Conservation (phyloP, 768 basidiomycete species). For the Botryobasidium botryosum region DNA sequence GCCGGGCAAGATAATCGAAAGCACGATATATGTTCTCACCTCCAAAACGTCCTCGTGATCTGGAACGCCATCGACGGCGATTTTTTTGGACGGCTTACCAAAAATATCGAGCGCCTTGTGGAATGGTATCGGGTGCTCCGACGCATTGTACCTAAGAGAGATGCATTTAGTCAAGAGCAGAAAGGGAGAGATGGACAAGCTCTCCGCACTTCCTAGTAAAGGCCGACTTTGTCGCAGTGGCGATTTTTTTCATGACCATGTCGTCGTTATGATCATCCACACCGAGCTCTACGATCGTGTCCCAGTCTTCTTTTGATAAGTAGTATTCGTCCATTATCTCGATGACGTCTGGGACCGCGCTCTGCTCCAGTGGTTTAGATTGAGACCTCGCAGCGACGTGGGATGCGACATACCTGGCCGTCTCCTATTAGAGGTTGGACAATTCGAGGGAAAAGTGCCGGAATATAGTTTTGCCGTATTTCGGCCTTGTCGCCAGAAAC, state of each 20-base stretch:
- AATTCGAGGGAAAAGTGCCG: slow-evolving; percentile 68
- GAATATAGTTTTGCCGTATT: slow-evolving; percentile 82
- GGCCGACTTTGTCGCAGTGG: slow-evolving; percentile 59
- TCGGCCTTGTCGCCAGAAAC: slow-evolving; percentile 83
- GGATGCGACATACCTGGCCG: slow-evolving; percentile 43
- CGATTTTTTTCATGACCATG: slow-evolving; percentile 63
- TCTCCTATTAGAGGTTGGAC: slow-evolving; percentile 59
- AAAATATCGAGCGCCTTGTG: slow-evolving; percentile 73
- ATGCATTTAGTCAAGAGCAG: neutral
- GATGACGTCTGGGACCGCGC: slow-evolving; percentile 68
- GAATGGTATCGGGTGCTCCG: slow-evolving; percentile 89
- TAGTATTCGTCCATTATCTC: slow-evolving; percentile 87
- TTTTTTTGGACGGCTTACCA: slow-evolving; percentile 55
- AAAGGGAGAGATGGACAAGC: neutral
- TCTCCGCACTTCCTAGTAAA: slow-evolving; percentile 65
- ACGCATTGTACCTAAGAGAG: slow-evolving; percentile 60
- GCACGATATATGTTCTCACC: slow-evolving; percentile 26
- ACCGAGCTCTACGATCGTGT: slow-evolving; percentile 84
- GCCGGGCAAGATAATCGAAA: neutral
- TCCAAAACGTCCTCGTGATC: slow-evolving; percentile 89
- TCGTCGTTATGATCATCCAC: slow-evolving; percentile 67
- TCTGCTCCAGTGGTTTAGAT: slow-evolving; percentile 33
- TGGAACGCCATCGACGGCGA: slow-evolving; percentile 54
- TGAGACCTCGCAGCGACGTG: neutral
- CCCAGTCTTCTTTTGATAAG: slow-evolving; percentile 91